phyloP scores from a whole-genome alignment of 768 basidiomycete genomes.

The Paxillus rubicundulus region DNA sequence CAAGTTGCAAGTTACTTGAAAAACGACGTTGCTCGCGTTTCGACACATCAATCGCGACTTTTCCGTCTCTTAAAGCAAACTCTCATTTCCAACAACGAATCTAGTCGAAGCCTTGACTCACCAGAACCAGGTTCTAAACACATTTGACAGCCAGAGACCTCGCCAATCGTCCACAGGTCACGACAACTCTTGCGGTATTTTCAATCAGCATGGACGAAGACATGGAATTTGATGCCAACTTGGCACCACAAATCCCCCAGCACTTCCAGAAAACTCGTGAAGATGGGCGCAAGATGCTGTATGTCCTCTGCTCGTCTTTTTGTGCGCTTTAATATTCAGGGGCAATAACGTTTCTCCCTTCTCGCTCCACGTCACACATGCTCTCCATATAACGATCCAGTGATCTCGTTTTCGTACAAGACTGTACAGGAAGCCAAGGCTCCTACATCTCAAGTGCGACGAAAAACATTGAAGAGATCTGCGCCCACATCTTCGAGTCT shows the following conservation, averaged over 20 bases:
- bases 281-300: slow-evolving; percentile 71
- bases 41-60: slow-evolving; percentile 9
- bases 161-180: too few species aligned
- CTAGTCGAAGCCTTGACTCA: not conserved
- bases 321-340: slow-evolving; percentile 5
- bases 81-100: not conserved
- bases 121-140: too few species aligned
- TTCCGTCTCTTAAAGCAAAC: not conserved
- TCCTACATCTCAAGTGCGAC: slow-evolving; percentile 92
- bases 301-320: slow-evolving; percentile 20
- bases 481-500: slow-evolving; percentile 90
- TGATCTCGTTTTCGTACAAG: slow-evolving; percentile 93
- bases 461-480: slow-evolving; percentile 95
- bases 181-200: not conserved
- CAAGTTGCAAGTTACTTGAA: slow-evolving; percentile 15
- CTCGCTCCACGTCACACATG: not conserved
- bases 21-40: slow-evolving; percentile 10
- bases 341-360: slow-evolving; percentile 11
- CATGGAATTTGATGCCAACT: slow-evolving; percentile 61
- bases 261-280: slow-evolving; percentile 36
- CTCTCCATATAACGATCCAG: slow-evolving; percentile 36
- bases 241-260: slow-evolving; percentile 32
- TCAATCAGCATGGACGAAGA: slow-evolving; percentile 70
- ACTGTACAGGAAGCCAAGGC: slow-evolving; percentile 91
- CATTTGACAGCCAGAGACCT: too few species aligned